phyloP scores from a whole-genome alignment of 2,329 filamentous ascomycete species.

The Celoporthe dispersa region DNA sequence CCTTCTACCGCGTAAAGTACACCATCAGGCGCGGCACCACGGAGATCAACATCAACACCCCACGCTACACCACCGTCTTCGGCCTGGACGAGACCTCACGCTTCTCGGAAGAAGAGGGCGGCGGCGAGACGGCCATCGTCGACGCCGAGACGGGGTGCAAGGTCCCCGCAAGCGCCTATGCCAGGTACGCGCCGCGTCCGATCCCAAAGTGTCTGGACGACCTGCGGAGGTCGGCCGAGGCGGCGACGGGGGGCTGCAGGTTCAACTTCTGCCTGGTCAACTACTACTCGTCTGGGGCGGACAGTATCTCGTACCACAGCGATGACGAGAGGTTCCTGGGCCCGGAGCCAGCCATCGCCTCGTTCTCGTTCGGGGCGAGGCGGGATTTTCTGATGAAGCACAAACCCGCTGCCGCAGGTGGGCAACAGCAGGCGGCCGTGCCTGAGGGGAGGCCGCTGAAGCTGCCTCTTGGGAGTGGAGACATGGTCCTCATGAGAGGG shows the following conservation, averaged over 20 bases:
- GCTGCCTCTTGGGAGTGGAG: constrained; percentile 64
- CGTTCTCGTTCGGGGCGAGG: constrained; percentile 71
- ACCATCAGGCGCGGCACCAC: constrained; percentile 68
- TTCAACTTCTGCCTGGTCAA: constrained; percentile 85
- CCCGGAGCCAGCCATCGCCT: constrained; percentile 70
- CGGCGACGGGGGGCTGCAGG: constrained; percentile 62
- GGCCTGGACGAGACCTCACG: constrained; percentile 64
- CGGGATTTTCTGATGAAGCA: constrained; percentile 82
- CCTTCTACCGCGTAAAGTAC: constrained; percentile 78
- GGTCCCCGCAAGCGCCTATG: constrained; percentile 58
- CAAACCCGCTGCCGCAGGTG: constrained; percentile 58
- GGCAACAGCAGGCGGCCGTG: constrained; percentile 29
- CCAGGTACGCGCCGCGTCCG: constrained; percentile 65
- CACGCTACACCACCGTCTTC: constrained; percentile 61
- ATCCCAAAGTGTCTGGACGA: constrained; percentile 71
- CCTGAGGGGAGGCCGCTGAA: constrained; percentile 51
- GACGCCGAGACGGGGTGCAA: constrained; percentile 47
- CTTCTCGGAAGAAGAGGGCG: constrained; percentile 48
- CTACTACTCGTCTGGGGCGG: constrained; percentile 77
- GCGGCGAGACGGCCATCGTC: constrained; percentile 44
- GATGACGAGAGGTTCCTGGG: constrained; percentile 82
- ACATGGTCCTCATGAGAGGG: constrained; percentile 81
- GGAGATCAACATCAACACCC: constrained; percentile 64
- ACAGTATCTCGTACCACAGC: constrained; percentile 80
- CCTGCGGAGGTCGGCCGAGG: constrained; percentile 66